Conservation (phyloP, 768 basidiomycete species). For the Pulveroboletus ravenelii region DNA sequence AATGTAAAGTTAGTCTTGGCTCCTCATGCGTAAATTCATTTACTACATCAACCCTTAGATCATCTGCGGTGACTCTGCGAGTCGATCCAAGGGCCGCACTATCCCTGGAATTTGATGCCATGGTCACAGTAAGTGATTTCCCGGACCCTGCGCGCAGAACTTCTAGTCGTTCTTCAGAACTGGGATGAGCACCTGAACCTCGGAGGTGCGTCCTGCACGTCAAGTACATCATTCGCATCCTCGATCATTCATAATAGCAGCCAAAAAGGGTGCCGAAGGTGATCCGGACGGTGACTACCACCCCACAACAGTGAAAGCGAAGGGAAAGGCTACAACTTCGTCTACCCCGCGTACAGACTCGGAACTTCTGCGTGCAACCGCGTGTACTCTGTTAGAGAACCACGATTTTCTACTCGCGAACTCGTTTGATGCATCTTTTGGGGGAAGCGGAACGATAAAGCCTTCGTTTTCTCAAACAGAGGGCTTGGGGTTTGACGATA, state of each 20-base stretch:
- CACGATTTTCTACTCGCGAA: conserved; percentile 62
- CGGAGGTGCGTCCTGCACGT: conserved; percentile 31
- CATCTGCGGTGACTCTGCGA: conserved; percentile 48
- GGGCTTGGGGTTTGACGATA: conserved; percentile 49
- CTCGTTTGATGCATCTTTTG: conserved; percentile 62
- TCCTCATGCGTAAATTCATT: background rate
- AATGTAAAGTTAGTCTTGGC: conserved; percentile 49
- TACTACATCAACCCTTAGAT: conserved; percentile 29
- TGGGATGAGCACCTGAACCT: conserved; percentile 61
- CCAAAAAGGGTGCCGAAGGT: conserved; percentile 21
- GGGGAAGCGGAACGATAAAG: conserved; percentile 32
- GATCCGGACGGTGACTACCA: conserved; percentile 50
- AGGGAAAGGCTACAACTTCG: conserved; percentile 25
- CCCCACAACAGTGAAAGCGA: conserved; percentile 30
- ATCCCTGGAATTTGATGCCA: conserved; percentile 58
- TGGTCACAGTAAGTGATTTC: conserved; percentile 48
- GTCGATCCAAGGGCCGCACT: conserved; percentile 47
- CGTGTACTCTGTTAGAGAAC: conserved; percentile 67
- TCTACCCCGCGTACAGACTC: conserved; percentile 23
- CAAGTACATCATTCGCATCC: background rate
- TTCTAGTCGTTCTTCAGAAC: conserved; percentile 35
- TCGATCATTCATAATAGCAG: conserved; percentile 1
- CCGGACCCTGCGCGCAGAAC: background rate
- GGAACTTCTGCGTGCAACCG: conserved; percentile 47
- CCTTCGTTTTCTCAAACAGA: conserved; percentile 55